phyloP scores from a whole-genome alignment of 2,329 filamentous ascomycete species.

The Ophidiomyces ophidiicola region DNA sequence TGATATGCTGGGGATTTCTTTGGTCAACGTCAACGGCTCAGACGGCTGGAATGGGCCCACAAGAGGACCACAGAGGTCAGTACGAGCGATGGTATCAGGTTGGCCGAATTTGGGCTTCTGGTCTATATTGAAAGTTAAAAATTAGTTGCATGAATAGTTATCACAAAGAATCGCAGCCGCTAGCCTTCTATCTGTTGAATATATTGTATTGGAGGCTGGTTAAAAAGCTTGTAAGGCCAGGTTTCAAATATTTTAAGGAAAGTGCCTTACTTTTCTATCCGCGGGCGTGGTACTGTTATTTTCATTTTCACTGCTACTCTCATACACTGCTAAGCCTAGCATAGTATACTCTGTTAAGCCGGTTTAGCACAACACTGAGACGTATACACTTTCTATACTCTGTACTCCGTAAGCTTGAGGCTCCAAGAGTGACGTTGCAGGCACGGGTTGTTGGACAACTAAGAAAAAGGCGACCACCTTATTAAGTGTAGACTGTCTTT shows the following conservation, averaged over 20 bases:
- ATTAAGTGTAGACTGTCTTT: too few species aligned
- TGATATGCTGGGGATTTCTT: slow-evolving; percentile 10
- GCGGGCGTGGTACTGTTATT: slow-evolving; percentile 8
- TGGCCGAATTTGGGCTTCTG: background rate
- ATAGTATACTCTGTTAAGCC: slow-evolving; percentile 17
- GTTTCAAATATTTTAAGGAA: background rate
- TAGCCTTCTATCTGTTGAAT: background rate
- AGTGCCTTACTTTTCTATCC: slow-evolving; percentile 14
- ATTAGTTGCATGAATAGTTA: background rate
- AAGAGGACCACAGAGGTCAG: slow-evolving; percentile 14
- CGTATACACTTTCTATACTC: too few species aligned
- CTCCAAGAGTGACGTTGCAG: too few species aligned
- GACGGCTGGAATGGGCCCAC: slow-evolving; percentile 28
- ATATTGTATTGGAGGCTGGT: background rate
- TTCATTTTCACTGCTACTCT: slow-evolving; percentile 37
- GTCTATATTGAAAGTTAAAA: background rate
- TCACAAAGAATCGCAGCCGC: background rate
- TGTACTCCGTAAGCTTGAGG: too few species aligned
- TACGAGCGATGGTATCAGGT: background rate
- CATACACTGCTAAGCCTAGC: slow-evolving; percentile 34
- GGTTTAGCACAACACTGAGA: background rate
- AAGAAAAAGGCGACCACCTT: background rate
- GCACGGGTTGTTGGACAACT: background rate
- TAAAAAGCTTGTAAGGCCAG: background rate
- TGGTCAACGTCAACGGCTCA: slow-evolving; percentile 10